A percentile compares a stretch with the other conserved stretches of the same genome.
Conservation (phyloP, 371 early-diverging fungal species). For the Paramicrosporidium saccamoebae region DNA sequence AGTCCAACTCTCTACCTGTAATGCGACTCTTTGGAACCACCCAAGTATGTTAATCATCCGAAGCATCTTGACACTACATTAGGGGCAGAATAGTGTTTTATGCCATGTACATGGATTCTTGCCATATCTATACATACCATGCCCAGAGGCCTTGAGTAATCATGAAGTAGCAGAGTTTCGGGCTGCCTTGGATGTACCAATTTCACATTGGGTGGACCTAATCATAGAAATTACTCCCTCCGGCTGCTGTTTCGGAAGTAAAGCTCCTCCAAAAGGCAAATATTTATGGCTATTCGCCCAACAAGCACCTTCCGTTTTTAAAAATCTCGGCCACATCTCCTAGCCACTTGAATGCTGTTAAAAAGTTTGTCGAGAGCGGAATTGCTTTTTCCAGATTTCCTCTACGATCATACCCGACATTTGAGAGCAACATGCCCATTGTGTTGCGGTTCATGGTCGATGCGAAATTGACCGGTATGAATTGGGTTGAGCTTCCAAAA, state of each 20-base stretch:
- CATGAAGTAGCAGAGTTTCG: conserved; percentile 16
- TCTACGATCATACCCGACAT: conserved; percentile 17
- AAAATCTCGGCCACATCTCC: conserved; percentile 25
- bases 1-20: too few species aligned
- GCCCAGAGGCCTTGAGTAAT: conserved; percentile 33
- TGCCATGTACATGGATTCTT: conserved; percentile 73
- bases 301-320: conserved; percentile 21
- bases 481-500: conserved; percentile 65
- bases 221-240: not conserved
- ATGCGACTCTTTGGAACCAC: conserved; percentile 66
- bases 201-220: conserved; percentile 1
- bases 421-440: conserved; percentile 73
- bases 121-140: conserved; percentile 85
- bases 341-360: conserved; percentile 7
- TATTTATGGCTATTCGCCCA: conserved; percentile 47
- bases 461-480: conserved; percentile 37
- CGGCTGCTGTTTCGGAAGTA: conserved; percentile 11
- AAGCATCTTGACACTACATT: conserved; percentile 3
- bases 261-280: conserved; percentile 29
- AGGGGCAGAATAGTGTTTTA: conserved; percentile 46
- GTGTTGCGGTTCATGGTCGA: conserved; percentile 94
- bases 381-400: conserved; percentile 12
- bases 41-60: conserved; percentile 11
- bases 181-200: conserved; percentile 15
- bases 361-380: conserved; percentile 13